Conservation (phyloP, 345 rosid genomes). For the Populus nigra region DNA sequence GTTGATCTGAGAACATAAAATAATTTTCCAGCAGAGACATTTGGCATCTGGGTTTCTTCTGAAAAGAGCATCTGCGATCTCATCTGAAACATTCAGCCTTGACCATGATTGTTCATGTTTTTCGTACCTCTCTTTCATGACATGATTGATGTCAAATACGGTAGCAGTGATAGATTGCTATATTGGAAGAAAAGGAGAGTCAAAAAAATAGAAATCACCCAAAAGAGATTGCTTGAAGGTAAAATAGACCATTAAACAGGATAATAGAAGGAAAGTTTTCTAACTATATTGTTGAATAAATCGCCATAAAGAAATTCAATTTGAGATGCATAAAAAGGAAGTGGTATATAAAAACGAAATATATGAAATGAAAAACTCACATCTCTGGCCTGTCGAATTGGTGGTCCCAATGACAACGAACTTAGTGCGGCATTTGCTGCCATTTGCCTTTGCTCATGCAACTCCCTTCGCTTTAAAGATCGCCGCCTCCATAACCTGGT, state of each 20-base stretch:
- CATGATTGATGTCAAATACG: constrained; percentile 65
- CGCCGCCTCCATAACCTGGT: constrained; percentile 83
- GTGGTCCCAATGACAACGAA: constrained; percentile 72
- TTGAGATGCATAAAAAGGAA: not conserved
- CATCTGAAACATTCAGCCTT: constrained; percentile 79
- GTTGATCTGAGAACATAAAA: constrained; percentile 50
- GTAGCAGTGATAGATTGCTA: constrained; percentile 44
- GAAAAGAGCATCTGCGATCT: constrained; percentile 43
- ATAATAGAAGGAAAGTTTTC: not conserved
- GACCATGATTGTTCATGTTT: constrained; percentile 75
- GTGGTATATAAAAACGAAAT: not conserved
- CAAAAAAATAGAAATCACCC: not conserved
- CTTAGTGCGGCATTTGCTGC: constrained; percentile 69
- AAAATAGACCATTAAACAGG: not conserved
- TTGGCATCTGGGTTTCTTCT: constrained; percentile 58
- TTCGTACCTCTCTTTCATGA: constrained; percentile 59
- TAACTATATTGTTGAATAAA: too few species aligned
- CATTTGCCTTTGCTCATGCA: constrained; percentile 63
- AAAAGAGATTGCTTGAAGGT: constrained; percentile 12
- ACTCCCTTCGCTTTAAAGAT: constrained; percentile 50
- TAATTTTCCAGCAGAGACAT: constrained; percentile 81
- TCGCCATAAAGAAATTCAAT: not conserved
- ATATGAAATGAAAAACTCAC: constrained; percentile 42
- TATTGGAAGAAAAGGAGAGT: constrained; percentile 21
- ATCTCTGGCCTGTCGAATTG: constrained; percentile 47